Percentiles rank a stretch among this genome's conserved stretches.
phyloP scores from a whole-genome alignment of 805 yeast species.

The Saccharomycopsis malanga region DNA sequence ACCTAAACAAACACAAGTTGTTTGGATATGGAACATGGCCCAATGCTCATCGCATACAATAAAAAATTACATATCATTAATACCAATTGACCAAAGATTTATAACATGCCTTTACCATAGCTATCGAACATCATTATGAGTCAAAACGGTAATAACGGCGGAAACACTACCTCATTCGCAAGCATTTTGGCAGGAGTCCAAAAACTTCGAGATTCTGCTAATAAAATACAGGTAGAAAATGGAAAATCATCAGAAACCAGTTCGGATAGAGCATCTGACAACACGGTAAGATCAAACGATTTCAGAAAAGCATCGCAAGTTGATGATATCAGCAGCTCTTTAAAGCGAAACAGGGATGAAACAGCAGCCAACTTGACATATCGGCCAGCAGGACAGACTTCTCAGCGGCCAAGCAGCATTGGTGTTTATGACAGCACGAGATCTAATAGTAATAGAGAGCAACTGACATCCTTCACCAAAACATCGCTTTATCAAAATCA shows the following conservation, averaged over 20 bases:
- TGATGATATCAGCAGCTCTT: neutral
- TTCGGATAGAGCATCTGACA: neutral
- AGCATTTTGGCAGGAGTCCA: slow-evolving; percentile 66
- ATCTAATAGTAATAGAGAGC: neutral
- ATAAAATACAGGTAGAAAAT: slow-evolving; percentile 22
- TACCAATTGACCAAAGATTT: too few relatives aligned
- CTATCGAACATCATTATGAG: too few relatives aligned
- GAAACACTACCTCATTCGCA: slow-evolving; percentile 58
- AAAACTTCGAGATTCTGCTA: slow-evolving; percentile 40
- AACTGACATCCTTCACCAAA: slow-evolving; percentile 13
- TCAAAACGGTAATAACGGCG: too few relatives aligned
- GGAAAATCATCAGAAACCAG: neutral
- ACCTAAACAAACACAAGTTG: too few relatives aligned
- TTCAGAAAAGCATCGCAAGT: neutral
- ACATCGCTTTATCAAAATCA: slow-evolving; percentile 16
- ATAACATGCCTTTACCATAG: too few relatives aligned
- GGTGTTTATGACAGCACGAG: neutral
- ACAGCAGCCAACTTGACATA: neutral
- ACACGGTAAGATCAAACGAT: neutral
- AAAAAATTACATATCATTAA: too few relatives aligned
- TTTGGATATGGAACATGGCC: too few relatives aligned
- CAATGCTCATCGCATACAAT: too few relatives aligned
- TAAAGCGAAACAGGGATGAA: neutral
- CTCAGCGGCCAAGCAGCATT: too few relatives aligned
- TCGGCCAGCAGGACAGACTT: neutral